Evolutionary conservation across 2,329 filamentous ascomycete genomes (phyloP), one percentile per base, ranked within the genome.

Genomic region (Exophiala lecanii-corni): DNA sequence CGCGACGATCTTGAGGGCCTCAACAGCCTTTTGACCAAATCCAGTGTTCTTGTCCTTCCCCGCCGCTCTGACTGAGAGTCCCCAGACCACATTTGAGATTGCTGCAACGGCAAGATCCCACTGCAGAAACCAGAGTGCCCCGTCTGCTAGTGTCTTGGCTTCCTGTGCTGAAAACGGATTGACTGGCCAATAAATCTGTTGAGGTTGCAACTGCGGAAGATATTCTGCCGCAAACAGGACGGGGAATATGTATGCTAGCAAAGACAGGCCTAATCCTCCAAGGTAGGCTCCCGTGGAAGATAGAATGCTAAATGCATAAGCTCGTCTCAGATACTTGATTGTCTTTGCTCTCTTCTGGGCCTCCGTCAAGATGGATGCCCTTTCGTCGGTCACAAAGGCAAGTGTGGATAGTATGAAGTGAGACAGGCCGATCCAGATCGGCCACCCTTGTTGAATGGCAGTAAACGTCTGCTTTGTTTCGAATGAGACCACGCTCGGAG

Each of bases 381-480:
- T 55, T 20, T 52, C 43, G 36, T 55, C 53, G 43, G 59, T 48
- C 5, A 54, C 50, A 9, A 57, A 48, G 15, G 57, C 54, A 39
- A 58, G 4, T 30, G 54, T 31, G 41, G 59, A 56, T 28, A 66
- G 50, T 1, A 58, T 15, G 2, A 54, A 61, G 4, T 68, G 63
- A n/a, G 68, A 50, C 9, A 72, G 38, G 3, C 64, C 63, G 5
- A 72, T 65, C 55, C 66, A 71, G 13, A 72, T 53, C 0, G 74
- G 71, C 58, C 73, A 76, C 3, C 65, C 59, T 49, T 76, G 72
- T 71, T 74, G 76, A 34, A 70, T 50, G 1, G 70, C 69, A 18
- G 73, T 70, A 43, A 68, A 64, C 16, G 61, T 60, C 52, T 76
- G 73, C 49, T 73, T 74, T 9, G 61, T 58, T n/a, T 63, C 57